Evolutionary conservation across 768 basidiomycete species (phyloP).

Genomic region (Auricularia sp.): DNA sequence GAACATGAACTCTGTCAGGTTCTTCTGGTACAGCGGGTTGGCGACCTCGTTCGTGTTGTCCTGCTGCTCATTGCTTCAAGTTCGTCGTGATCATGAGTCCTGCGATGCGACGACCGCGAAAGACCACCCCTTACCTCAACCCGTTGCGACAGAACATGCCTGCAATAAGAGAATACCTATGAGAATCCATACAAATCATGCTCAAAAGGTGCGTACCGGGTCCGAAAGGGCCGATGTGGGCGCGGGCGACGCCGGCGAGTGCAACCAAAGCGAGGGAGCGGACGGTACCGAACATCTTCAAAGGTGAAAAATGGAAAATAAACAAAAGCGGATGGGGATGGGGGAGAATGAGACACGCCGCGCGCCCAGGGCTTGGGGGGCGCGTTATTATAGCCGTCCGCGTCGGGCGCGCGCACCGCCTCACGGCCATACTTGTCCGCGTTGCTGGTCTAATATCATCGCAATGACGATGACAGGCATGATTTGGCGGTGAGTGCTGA

Average conservation of each 20-base stretch:
- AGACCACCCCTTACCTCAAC: background rate
- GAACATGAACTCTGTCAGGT: background rate
- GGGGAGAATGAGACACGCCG: background rate
- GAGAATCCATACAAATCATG: background rate
- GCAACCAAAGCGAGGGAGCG: background rate
- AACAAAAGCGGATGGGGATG: background rate
- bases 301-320: background rate
- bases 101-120: background rate
- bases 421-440: no score
- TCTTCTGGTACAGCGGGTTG: background rate
- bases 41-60: background rate
- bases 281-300: background rate
- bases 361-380: background rate
- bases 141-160: background rate
- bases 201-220: background rate
- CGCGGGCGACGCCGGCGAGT: background rate
- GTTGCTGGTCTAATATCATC: no score
- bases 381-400: background rate
- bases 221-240: background rate
- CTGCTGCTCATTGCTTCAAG: background rate
- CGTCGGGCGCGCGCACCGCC: no score
- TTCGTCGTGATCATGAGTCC: background rate
- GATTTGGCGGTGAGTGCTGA: no score
- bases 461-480: no score
- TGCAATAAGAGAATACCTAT: background rate